These are phyloP conservation scores for Kodamaea kaohsiungensis DNA, from an alignment of 805 yeast genomes.

Conservation along the genomic window DNA sequence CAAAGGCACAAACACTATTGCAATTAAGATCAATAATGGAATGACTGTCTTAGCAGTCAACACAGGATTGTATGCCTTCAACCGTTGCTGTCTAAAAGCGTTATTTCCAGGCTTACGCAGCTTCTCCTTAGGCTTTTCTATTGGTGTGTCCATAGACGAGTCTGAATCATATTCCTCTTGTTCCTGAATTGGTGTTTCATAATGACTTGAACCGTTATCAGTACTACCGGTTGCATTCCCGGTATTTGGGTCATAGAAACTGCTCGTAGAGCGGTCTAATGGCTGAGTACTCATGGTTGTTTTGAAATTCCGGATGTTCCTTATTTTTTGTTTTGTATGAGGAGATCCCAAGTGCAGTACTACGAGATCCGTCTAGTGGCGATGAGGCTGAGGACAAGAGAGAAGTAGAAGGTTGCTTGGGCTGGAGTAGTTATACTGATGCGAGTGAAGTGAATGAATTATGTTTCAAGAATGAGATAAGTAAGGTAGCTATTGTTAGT, in stretches of 20 bases:
- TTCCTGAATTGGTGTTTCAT: background rate
- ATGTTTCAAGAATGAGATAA: too few relatives aligned
- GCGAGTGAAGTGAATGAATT: background rate
- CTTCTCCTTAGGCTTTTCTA: slow-evolving; percentile 40
- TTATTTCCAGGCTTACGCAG: slow-evolving; percentile 65
- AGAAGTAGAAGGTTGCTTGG: background rate
- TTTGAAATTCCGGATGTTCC: slow-evolving; percentile 1
- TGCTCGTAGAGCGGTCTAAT: slow-evolving; percentile 5
- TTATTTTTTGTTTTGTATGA: background rate
- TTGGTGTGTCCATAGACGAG: slow-evolving; percentile 37
- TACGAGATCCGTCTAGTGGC: background rate
- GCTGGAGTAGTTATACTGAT: background rate
- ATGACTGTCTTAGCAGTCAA: slow-evolving; percentile 44
- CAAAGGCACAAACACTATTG: slow-evolving; percentile 42
- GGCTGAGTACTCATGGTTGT: slow-evolving; percentile 2
- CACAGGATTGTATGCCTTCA: slow-evolving; percentile 51
- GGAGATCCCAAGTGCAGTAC: background rate
- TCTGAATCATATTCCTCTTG: slow-evolving; percentile 35
- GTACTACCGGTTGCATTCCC: background rate
- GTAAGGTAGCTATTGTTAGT: too few relatives aligned
- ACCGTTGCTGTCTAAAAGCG: slow-evolving; percentile 57
- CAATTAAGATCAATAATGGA: slow-evolving; percentile 40
- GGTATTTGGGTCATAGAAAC: background rate
- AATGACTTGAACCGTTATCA: background rate
- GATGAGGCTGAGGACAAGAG: background rate